Base-by-base conservation (phyloP, 1,139 yeast genomes). In the Yamadazyma blattariae region DNA sequence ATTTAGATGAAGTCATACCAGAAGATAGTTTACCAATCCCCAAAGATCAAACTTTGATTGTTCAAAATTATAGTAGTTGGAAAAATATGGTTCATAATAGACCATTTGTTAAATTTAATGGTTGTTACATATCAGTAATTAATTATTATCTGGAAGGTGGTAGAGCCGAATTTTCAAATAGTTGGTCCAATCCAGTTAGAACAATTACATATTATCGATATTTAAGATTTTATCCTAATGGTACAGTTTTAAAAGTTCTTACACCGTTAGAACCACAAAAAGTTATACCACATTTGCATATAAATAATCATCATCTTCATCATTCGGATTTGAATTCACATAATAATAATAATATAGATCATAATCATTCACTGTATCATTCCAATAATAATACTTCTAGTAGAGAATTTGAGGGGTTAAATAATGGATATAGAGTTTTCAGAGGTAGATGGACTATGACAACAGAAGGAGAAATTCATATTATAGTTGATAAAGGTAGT, bases 151-250 rank as follows among this genome's bases (percentile, higher is more conserved):
- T 95, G 40, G 86, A 86, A 51, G 95, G 97, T 33, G 79, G 84
- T 1, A 71, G 77, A 35, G 74, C 72, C 7, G 86, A 78, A 48
- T 74, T 79, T 34, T 74, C 84, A 4, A 73, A 69, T 27, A 73
- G 86, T n/a, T 79, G 94, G 84, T 60, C 72, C 28, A 77, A 79
- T 40, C 96, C 97, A 0, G 76, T 86, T 14, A 77, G 86, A 48
- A 78, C 89, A 54, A 85, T 90, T 32, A 87, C 96, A 0, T 92
- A 90, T 54, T 92, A 87, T 56, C 67, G 98, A 41, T 92, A 88
- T 55, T 58, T 84, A 25, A 66, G 97, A 38, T 89, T 92, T 52
- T 86, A 74, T 51, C 82, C 82, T 0, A 85, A 86, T 50, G 97
- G 97, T 0, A 66, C 74, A 0, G 84, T 88, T 40, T 57, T 82